A percentile compares a stretch with the other conserved stretches of the same genome.
These are phyloP conservation scores for Amanita brunnescens DNA, from an alignment of 768 basidiomycete genomes.

Conservation along the genomic window DNA sequence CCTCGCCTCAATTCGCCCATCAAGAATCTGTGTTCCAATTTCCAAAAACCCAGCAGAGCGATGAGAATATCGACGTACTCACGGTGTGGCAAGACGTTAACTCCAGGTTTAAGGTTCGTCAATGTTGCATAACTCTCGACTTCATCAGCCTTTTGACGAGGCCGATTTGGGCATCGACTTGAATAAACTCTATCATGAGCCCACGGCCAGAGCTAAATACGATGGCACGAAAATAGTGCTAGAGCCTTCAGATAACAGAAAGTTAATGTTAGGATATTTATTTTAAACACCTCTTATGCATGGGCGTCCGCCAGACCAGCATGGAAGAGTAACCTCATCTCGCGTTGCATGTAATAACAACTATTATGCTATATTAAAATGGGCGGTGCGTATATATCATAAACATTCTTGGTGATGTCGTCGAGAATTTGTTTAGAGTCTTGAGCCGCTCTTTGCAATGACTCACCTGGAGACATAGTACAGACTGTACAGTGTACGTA, in stretches of 20 bases:
- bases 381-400: too few relatives aligned
- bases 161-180: constrained; percentile 60
- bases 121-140: constrained; percentile 8
- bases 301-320: too few relatives aligned
- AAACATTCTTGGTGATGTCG: too few relatives aligned
- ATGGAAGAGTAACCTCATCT: too few relatives aligned
- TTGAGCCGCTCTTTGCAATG: too few relatives aligned
- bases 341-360: too few relatives aligned
- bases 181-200: constrained; percentile 70
- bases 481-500: too few relatives aligned
- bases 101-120: constrained; percentile 61
- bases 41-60: constrained; percentile 59
- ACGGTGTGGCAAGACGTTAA: constrained; percentile 75
- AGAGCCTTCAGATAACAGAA: constrained; percentile 42
- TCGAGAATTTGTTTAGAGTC: too few relatives aligned
- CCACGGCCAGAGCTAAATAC: constrained; percentile 73
- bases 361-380: too few relatives aligned
- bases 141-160: constrained; percentile 3
- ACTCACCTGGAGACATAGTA: too few relatives aligned
- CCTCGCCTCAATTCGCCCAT: constrained; percentile 52
- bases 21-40: constrained; percentile 59
- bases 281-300: too few relatives aligned
- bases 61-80: constrained; percentile 68
- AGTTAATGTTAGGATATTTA: constrained; percentile 21
- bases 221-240: constrained; percentile 80